These are phyloP conservation scores for Cinchona pubescens DNA, from an alignment of 257 asterid species.

Conservation along the genomic window DNA sequence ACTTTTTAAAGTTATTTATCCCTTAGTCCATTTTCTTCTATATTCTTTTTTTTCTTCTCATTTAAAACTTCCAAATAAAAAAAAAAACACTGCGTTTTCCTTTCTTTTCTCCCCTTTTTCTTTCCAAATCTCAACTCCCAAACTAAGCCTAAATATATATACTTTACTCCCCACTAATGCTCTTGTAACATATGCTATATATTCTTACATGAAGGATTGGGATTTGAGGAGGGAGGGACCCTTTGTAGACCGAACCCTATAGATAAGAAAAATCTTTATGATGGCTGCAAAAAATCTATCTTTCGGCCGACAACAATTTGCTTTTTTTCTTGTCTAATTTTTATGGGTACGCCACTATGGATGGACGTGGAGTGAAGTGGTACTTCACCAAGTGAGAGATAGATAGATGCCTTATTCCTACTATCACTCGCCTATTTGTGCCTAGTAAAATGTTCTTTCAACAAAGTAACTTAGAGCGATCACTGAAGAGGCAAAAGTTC, in stretches of 20 bases:
- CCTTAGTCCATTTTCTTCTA: no score
- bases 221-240: conserved; percentile 26
- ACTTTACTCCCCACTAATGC: conserved; percentile 15
- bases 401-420: conserved; percentile 19
- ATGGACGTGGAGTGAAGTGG: conserved; percentile 42
- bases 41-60: no score
- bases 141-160: not conserved
- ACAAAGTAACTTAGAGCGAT: not conserved
- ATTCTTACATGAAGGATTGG: conserved; percentile 13
- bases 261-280: conserved; percentile 21
- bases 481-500: not conserved
- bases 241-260: conserved; percentile 35
- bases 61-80: no score
- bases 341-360: conserved; percentile 44
- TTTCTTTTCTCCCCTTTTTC: no score
- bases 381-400: conserved; percentile 18
- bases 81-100: no score
- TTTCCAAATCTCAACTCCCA: no score
- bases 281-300: conserved; percentile 13
- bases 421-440: not conserved
- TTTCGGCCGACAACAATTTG: conserved; percentile 50
- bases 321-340: conserved; percentile 34
- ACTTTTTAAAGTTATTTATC: no score
- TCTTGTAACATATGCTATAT: conserved; percentile 9
- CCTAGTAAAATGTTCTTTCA: not conserved